Evolutionary conservation across 2,329 filamentous ascomycete species (phyloP), one percentile per base, ranked within the genome.

Genomic region (Shiraia sp.): DNA sequence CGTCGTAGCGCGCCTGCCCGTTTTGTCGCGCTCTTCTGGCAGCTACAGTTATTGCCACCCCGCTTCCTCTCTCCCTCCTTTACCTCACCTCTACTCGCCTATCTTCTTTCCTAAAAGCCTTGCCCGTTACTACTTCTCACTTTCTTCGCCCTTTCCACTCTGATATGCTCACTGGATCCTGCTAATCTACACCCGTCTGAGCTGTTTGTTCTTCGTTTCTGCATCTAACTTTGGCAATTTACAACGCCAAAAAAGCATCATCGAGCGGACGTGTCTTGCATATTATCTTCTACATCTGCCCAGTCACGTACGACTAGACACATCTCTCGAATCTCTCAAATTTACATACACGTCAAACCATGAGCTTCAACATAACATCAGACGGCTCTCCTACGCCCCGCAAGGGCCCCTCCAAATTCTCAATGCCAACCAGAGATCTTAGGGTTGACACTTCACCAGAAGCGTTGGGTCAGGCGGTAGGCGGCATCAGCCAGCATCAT

Each of bases 371-470:
- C 42, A 69, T 71, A 51, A 65, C 68, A 48, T 66, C 66, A 42
- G 66, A 70, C 51, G 69, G 69, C 17, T 72, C 70, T 36, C 69
- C 70, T 22, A 71, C 69, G 25, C 70, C 68, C 22, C 69, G 69
- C 57, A 72, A 72, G 46, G 55, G 53, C 29, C 32, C 53, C 22
- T 26, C 47, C 30, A 58, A 61, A 42, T 65, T 66, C 49, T 41
- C 58, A 25, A 51, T 54, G 42, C 46, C 58, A 38, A 43, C 62
- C 31, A 60, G 60, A 23, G 66, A 68, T 39, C 53, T 67, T 36
- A 58, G 46, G 32, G 42, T 65, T 35, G 62, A 67, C 27, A 66
- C 62, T 33, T 68, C 66, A 36, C 61, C 65, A 45, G 63, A 67
- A 53, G 50, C 50, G 40, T 44, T 69, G 47, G 63, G 62, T 36